Conservation (phyloP, 179 eudicot species). For the Camellia oleifera region DNA sequence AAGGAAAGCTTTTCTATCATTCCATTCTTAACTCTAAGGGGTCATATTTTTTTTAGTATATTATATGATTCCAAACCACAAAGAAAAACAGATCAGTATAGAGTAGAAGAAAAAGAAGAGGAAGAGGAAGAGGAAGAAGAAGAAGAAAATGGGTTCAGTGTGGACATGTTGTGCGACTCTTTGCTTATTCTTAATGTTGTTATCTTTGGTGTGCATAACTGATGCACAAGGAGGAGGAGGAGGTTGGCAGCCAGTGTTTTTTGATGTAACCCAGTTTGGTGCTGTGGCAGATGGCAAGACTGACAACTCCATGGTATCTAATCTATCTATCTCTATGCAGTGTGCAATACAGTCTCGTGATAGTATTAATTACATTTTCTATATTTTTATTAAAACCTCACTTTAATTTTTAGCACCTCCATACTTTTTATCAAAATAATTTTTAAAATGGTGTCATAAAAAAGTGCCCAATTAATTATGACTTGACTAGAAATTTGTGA, state of each 20-base stretch:
- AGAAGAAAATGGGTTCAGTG: background rate
- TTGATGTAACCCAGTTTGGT: conserved; percentile 1
- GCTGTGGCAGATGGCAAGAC: conserved; percentile 17
- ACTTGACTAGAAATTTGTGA: too few species aligned
- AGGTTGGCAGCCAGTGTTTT: background rate
- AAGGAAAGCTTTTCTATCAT: background rate
- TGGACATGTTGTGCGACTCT: background rate
- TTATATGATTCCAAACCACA: background rate
- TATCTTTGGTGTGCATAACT: background rate
- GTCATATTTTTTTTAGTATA: background rate
- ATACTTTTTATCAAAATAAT: too few species aligned
- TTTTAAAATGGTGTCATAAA: too few species aligned
- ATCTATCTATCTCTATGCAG: background rate
- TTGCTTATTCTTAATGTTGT: background rate
- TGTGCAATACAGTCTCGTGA: background rate
- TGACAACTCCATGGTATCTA: conserved; percentile 1
- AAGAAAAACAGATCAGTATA: background rate
- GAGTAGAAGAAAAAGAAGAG: background rate
- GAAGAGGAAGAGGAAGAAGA: background rate
- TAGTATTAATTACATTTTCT: background rate
- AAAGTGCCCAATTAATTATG: too few species aligned
- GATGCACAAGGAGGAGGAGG: background rate
- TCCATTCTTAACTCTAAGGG: background rate
- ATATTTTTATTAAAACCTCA: background rate
- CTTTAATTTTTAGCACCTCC: too few species aligned